Conservation (phyloP, 768 basidiomycete genomes). For the Phylloporus sp. region DNA sequence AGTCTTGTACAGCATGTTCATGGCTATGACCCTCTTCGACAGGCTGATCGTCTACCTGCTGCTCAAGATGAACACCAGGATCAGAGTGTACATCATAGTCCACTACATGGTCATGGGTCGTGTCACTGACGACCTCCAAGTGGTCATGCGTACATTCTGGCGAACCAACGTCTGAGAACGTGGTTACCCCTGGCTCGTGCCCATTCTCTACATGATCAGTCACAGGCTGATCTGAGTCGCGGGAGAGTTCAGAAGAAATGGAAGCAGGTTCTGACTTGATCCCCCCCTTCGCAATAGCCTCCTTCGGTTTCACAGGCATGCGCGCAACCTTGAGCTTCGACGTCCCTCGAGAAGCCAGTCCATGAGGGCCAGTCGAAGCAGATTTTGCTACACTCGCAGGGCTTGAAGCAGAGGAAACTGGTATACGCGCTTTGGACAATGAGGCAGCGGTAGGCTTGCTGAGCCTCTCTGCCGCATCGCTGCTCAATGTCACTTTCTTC, state of each 20-base stretch:
- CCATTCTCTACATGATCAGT: slow-evolving; percentile 25
- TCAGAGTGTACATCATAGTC: slow-evolving; percentile 9
- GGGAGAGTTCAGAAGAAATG: slow-evolving; percentile 24
- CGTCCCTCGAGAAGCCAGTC: slow-evolving; percentile 25
- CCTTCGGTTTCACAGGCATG: slow-evolving; percentile 25
- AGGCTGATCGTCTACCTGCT: slow-evolving; percentile 1
- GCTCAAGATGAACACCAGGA: slow-evolving; percentile 11
- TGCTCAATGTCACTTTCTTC: slow-evolving; percentile 53
- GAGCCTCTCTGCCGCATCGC: slow-evolving; percentile 57
- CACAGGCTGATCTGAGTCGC: slow-evolving; percentile 17
- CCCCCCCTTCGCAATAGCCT: slow-evolving; percentile 17
- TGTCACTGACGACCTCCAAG: slow-evolving; percentile 11
- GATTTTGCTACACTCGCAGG: slow-evolving; percentile 29
- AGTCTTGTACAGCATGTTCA: slow-evolving; percentile 2
- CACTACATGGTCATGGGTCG: slow-evolving; percentile 7
- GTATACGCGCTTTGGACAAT: slow-evolving; percentile 54
- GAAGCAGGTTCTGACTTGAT: slow-evolving; percentile 16
- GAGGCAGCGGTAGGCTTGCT: slow-evolving; percentile 85
- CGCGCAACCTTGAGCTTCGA: slow-evolving; percentile 27
- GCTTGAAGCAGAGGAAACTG: slow-evolving; percentile 12
- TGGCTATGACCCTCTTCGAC: slow-evolving; percentile 8
- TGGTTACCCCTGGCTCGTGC: slow-evolving; percentile 17
- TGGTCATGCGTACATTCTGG: slow-evolving; percentile 18
- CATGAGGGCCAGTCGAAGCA: slow-evolving; percentile 26
- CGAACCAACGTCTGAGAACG: slow-evolving; percentile 13